Percentiles rank a stretch among this genome's conserved stretches.
phyloP scores from a whole-genome alignment of 1,284 basidiomycete species.

The Cryptococcus neoformans region DNA sequence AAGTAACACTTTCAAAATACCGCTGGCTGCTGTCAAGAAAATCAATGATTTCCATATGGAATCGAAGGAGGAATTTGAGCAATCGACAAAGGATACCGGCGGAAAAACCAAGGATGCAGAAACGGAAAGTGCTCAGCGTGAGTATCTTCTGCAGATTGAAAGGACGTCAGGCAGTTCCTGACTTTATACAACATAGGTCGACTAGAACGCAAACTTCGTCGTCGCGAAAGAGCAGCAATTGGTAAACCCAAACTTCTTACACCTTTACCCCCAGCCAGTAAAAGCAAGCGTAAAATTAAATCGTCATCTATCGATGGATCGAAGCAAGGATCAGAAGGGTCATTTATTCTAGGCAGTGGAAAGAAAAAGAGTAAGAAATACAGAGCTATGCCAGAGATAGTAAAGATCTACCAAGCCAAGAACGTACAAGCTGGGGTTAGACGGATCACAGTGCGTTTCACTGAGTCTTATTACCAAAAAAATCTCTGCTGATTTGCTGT shows the following conservation, averaged over 20 bases:
- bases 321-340: not conserved
- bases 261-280: not conserved
- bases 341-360: not conserved
- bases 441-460: not conserved
- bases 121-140: constrained; percentile 11
- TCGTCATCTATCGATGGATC: not conserved
- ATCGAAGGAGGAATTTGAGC: not conserved
- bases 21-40: not conserved
- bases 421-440: not conserved
- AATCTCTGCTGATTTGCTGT: not conserved
- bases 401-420: constrained; percentile 2
- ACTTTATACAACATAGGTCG: constrained; percentile 5
- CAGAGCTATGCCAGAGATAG: not conserved
- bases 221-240: constrained; percentile 16
- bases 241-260: constrained; percentile 10
- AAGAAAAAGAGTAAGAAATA: not conserved
- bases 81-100: not conserved
- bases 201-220: constrained; percentile 13
- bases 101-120: constrained; percentile 1
- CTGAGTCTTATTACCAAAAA: not conserved
- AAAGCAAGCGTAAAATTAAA: not conserved
- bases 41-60: not conserved
- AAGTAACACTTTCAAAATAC: not conserved
- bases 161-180: not conserved
- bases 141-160: not conserved